These are phyloP conservation scores for Closterium sp. DNA, from an alignment of 139 green algal species.

Conservation along the genomic window DNA sequence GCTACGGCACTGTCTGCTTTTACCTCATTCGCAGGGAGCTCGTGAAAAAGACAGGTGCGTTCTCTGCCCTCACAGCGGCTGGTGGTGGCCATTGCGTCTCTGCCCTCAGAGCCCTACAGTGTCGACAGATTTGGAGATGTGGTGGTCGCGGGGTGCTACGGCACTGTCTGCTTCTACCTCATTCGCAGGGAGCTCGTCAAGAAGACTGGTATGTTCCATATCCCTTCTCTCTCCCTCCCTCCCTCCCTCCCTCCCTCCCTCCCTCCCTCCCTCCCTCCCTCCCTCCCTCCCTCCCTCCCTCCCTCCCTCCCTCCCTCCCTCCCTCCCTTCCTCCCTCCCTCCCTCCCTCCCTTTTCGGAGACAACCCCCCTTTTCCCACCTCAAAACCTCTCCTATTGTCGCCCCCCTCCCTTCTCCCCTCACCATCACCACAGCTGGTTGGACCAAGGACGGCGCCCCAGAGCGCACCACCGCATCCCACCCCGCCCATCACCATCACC, in stretches of 20 bases:
- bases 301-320: too few relatives aligned
- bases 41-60: neutral
- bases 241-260: too few relatives aligned
- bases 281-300: too few relatives aligned
- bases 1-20: neutral
- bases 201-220: too few relatives aligned
- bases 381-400: too few relatives aligned
- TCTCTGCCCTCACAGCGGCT: too few relatives aligned
- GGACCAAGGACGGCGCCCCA: neutral
- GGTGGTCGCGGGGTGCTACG: neutral
- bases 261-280: too few relatives aligned
- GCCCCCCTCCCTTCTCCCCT: too few relatives aligned
- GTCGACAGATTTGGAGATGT: neutral
- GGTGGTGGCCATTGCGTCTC: neutral
- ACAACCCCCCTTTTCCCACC: too few relatives aligned
- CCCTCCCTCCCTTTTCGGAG: too few relatives aligned
- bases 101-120: neutral
- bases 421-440: neutral
- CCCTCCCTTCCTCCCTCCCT: too few relatives aligned
- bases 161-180: neutral
- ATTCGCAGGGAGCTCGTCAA: neutral
- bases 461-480: neutral
- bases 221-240: too few relatives aligned
- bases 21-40: neutral
- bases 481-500: neutral